Conservation (phyloP, 768 basidiomycete genomes). For the Sporobolomyces phaffii region DNA sequence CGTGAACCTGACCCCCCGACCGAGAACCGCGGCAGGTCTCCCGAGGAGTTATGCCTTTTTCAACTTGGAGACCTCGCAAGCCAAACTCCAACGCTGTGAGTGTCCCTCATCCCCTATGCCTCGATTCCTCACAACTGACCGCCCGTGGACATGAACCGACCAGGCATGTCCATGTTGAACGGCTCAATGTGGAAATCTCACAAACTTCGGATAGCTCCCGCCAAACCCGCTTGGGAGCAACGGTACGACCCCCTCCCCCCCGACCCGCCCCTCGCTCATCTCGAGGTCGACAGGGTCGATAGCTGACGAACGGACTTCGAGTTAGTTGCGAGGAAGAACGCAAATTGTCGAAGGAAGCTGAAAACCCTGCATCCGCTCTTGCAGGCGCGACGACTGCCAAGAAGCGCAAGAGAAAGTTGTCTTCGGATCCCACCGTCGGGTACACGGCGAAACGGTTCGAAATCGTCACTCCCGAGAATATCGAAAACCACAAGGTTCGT, state of each 20-base stretch:
- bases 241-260: not conserved
- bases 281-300: not conserved
- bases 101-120: not conserved
- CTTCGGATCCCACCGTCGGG: conserved; percentile 19
- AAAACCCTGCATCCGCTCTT: not conserved
- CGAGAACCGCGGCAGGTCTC: conserved; percentile 2
- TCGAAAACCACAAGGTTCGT: conserved; percentile 26
- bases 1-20: too few species aligned
- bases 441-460: conserved; percentile 24
- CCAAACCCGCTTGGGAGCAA: conserved; percentile 21
- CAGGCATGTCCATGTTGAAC: conserved; percentile 37
- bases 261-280: not conserved
- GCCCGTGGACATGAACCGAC: not conserved
- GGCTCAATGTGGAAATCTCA: conserved; percentile 37
- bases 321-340: conserved; percentile 12
- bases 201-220: conserved; percentile 33
- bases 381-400: not conserved
- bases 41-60: conserved; percentile 33
- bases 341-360: not conserved
- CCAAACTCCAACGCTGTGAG: conserved; percentile 31
- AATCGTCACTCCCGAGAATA: conserved; percentile 28
- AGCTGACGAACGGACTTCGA: conserved; percentile 4
- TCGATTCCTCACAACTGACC: not conserved
- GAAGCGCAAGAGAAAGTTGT: conserved; percentile 30
- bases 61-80: conserved; percentile 22